phyloP scores from a whole-genome alignment of 345 rosid species.

The Syzygium grande region DNA sequence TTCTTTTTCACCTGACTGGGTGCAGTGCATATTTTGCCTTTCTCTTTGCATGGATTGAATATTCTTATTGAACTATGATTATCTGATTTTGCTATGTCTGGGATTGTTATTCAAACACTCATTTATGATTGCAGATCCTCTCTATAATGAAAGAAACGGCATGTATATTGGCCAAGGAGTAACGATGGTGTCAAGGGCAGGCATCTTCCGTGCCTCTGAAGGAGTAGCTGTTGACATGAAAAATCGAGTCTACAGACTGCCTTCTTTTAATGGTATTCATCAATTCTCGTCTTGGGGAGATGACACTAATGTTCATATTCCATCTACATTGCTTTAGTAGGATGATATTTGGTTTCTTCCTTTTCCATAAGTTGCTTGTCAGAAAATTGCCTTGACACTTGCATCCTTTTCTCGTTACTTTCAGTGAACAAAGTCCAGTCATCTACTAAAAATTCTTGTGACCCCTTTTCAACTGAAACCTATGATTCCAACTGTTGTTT shows the following conservation, averaged over 20 bases:
- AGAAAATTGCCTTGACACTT: background rate
- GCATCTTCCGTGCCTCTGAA: constrained; percentile 70
- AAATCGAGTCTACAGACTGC: constrained; percentile 62
- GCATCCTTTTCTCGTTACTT: background rate
- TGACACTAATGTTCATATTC: background rate
- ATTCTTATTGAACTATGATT: background rate
- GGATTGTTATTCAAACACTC: background rate
- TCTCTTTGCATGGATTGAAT: background rate
- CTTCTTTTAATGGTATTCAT: constrained; percentile 71
- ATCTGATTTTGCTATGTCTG: background rate
- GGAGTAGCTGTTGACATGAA: constrained; percentile 91
- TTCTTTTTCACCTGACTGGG: background rate
- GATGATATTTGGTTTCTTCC: background rate
- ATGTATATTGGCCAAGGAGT: constrained; percentile 92
- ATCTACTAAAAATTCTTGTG: background rate
- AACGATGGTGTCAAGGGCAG: constrained; percentile 84
- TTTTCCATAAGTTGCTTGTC: background rate
- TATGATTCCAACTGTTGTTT: background rate
- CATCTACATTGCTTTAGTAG: background rate
- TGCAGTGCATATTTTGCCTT: background rate
- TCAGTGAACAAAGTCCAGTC: background rate
- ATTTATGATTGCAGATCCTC: constrained; percentile 53
- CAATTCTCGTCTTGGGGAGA: background rate
- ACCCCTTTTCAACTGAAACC: background rate
- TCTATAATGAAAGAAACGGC: constrained; percentile 60